Conservation (phyloP, 75 land plant species). For the Adiantum capillusveneris region DNA sequence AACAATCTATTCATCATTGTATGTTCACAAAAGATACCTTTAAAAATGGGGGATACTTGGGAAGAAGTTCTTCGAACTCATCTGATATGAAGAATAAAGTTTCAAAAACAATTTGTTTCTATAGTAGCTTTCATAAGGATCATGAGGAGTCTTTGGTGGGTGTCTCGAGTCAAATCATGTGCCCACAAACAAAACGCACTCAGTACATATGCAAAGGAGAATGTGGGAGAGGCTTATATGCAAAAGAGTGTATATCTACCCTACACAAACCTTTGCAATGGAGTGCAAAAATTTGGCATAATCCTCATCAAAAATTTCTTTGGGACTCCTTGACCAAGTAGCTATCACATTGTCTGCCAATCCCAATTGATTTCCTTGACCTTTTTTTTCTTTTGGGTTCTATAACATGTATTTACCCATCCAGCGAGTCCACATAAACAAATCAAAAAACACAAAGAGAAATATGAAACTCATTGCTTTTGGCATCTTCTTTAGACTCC, state of each 20-base stretch:
- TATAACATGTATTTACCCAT: too few species aligned
- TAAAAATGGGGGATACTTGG: constrained; percentile 82
- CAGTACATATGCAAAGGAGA: constrained; percentile 89
- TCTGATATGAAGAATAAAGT: constrained; percentile 91
- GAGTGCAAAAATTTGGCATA: constrained; percentile 81
- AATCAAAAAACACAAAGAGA: too few species aligned
- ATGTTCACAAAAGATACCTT: too few species aligned
- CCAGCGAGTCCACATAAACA: too few species aligned
- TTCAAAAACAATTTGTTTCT: constrained; percentile 65
- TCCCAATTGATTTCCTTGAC: constrained; percentile 70
- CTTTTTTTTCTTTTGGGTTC: constrained; percentile 66
- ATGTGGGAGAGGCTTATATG: constrained; percentile 77
- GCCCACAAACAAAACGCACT: too few species aligned
- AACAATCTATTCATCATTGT: too few species aligned
- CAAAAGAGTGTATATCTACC: too few species aligned
- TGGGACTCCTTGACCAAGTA: constrained; percentile 85
- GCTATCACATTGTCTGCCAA: constrained; percentile 95
- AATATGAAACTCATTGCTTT: too few species aligned
- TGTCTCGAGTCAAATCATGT: too few species aligned
- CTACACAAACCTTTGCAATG: constrained; percentile 66
- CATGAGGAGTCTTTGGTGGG: constrained; percentile 87
- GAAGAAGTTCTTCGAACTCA: constrained; percentile 91
- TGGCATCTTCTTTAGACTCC: constrained; percentile 47
- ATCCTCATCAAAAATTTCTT: constrained; percentile 93
- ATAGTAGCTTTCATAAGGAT: constrained; percentile 92